Conservation (phyloP, 305 asterid genomes). For the Fraxinus sp. region DNA sequence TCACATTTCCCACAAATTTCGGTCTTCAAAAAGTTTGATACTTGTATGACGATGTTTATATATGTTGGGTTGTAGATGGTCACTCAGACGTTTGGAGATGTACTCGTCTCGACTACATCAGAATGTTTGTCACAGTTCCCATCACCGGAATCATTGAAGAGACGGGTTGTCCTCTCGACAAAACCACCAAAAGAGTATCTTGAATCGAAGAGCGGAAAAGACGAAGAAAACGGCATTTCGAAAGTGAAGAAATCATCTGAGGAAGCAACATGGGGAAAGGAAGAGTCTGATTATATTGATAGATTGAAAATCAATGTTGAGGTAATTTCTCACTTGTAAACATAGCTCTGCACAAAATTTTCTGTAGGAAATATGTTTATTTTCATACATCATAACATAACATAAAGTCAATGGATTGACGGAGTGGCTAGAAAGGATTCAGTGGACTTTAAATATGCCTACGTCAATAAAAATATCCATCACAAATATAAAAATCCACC, state of each 20-base stretch:
- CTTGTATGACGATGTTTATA: not conserved
- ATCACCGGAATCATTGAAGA: conserved; percentile 63
- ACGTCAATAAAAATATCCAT: no score
- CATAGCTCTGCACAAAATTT: not conserved
- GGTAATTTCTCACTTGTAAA: conserved; percentile 20
- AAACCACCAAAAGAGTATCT: conserved; percentile 71
- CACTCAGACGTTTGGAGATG: conserved; percentile 50
- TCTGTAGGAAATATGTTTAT: not conserved
- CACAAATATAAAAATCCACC: no score
- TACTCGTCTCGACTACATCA: conserved; percentile 43
- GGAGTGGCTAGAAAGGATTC: not conserved
- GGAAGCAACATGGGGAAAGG: conserved; percentile 65
- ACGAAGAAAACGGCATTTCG: conserved; percentile 28
- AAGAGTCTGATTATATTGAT: conserved; percentile 38
- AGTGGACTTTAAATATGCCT: not conserved
- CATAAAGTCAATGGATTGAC: not conserved
- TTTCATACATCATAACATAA: not conserved
- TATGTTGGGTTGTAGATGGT: conserved; percentile 49
- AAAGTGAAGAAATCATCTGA: conserved; percentile 39
- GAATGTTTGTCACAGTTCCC: conserved; percentile 56
- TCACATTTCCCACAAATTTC: not conserved
- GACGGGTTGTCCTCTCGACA: conserved; percentile 60
- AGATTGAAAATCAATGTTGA: conserved; percentile 13
- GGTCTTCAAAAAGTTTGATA: not conserved
- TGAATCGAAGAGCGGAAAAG: conserved; percentile 38